A percentile compares a stretch with the other conserved stretches of the same genome.
These are phyloP conservation scores for Seiridium cupressi DNA, from an alignment of 2,329 filamentous ascomycete genomes.

Conservation along the genomic window DNA sequence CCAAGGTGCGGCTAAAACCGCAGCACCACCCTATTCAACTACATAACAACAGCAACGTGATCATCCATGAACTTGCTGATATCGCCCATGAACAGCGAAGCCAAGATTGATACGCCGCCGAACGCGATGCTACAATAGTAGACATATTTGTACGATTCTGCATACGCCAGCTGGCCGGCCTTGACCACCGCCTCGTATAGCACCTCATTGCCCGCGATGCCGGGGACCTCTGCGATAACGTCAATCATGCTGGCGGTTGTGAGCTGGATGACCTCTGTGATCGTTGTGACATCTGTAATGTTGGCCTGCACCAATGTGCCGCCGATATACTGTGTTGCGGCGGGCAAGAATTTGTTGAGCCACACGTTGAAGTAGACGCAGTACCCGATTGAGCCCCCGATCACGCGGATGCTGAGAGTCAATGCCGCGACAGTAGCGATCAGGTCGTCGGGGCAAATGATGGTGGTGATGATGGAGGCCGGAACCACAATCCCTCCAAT, in stretches of 20 bases:
- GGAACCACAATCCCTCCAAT: conserved; percentile 69
- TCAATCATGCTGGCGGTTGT: conserved; percentile 51
- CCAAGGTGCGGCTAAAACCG: background rate
- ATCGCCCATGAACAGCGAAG: conserved; percentile 57
- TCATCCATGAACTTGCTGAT: conserved; percentile 59
- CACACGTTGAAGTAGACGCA: conserved; percentile 51
- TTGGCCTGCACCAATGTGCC: conserved; percentile 47
- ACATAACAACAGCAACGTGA: conserved; percentile 52
- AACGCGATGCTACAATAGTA: conserved; percentile 64
- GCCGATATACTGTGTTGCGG: conserved; percentile 38
- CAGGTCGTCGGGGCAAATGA: conserved; percentile 68
- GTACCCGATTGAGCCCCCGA: conserved; percentile 66
- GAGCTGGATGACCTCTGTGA: conserved; percentile 49
- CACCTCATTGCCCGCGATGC: conserved; percentile 48
- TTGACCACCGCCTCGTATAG: conserved; percentile 50
- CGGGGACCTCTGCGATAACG: conserved; percentile 45
- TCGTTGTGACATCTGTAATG: conserved; percentile 44
- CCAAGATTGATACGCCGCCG: conserved; percentile 53
- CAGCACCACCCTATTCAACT: conserved; percentile 4
- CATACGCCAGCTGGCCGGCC: conserved; percentile 55
- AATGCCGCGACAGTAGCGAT: conserved; percentile 69
- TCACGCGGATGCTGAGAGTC: conserved; percentile 66
- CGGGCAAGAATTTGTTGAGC: conserved; percentile 40
- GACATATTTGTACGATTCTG: conserved; percentile 58
- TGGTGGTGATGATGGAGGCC: conserved; percentile 65